These are phyloP conservation scores for Raddia distichophylla DNA, from an alignment of 176 grass and related monocot genomes.

Conservation along the genomic window DNA sequence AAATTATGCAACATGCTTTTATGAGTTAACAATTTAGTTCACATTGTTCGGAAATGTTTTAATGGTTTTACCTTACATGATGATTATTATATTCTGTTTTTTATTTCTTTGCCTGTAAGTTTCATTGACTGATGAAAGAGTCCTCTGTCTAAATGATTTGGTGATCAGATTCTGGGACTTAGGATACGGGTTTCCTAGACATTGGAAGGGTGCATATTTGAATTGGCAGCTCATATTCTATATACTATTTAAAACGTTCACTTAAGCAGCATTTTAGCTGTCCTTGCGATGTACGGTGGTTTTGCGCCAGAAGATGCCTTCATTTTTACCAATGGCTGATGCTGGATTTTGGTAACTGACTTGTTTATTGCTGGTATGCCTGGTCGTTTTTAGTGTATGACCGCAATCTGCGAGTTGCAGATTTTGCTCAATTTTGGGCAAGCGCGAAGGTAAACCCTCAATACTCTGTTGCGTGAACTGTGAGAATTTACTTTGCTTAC, in stretches of 20 bases:
- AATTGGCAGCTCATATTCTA: constrained; percentile 27
- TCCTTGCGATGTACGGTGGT: too few species aligned
- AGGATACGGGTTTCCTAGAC: constrained; percentile 18
- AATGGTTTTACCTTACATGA: neutral
- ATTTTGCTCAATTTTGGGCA: too few species aligned
- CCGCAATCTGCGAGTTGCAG: too few species aligned
- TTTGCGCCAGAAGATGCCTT: too few species aligned
- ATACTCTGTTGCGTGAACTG: too few species aligned
- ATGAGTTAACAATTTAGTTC: constrained; percentile 27
- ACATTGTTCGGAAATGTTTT: constrained; percentile 32
- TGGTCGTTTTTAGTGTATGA: too few species aligned
- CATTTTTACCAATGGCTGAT: too few species aligned
- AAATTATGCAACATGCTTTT: constrained; percentile 4
- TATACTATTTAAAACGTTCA: constrained; percentile 6
- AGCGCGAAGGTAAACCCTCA: too few species aligned
- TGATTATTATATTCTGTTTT: constrained; percentile 15
- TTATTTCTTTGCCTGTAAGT: constrained; percentile 30
- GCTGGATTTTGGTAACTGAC: too few species aligned
- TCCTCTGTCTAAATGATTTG: constrained; percentile 17
- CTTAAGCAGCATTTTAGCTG: too few species aligned
- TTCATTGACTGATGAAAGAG: neutral
- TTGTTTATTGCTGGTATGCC: too few species aligned
- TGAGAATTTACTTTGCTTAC: too few species aligned
- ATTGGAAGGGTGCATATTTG: constrained; percentile 27
- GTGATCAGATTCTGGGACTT: constrained; percentile 27